These are phyloP conservation scores for Arthrocladium fulminans DNA, from an alignment of 2,329 filamentous ascomycete species.

Conservation along the genomic window DNA sequence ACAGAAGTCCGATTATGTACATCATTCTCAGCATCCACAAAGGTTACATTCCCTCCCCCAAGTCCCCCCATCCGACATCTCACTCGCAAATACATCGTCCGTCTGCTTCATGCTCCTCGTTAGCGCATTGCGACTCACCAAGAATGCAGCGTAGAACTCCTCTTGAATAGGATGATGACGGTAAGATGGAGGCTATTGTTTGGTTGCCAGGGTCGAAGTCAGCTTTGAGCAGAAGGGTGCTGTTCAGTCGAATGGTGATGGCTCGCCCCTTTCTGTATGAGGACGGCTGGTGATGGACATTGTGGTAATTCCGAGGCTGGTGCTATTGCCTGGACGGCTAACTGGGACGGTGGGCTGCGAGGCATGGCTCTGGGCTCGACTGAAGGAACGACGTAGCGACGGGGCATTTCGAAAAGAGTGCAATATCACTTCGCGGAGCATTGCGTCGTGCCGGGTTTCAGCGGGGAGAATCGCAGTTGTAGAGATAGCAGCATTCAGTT, in stretches of 20 bases:
- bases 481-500: no score
- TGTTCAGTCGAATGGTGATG: neutral
- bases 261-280: neutral
- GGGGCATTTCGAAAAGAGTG: conserved; percentile 48
- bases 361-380: conserved; percentile 54
- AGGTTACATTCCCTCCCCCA: conserved; percentile 14
- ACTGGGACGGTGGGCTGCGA: conserved; percentile 47
- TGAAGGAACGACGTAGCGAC: conserved; percentile 52
- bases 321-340: conserved; percentile 45
- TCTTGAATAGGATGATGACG: neutral
- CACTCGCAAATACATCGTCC: neutral
- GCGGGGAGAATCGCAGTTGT: conserved; percentile 54
- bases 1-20: conserved; percentile 12
- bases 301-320: conserved; percentile 48
- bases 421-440: conserved; percentile 44
- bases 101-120: neutral
- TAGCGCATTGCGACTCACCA: conserved; percentile 4
- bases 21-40: conserved; percentile 3
- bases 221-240: no score
- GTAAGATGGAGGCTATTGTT: neutral
- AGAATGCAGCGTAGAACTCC: conserved; percentile 7
- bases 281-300: neutral
- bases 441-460: conserved; percentile 54
- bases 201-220: no score
- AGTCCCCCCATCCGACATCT: conserved; percentile 3